Base-by-base conservation (phyloP, 2,329 filamentous ascomycete species). In the Phaeosphaeriaceae sp. region DNA sequence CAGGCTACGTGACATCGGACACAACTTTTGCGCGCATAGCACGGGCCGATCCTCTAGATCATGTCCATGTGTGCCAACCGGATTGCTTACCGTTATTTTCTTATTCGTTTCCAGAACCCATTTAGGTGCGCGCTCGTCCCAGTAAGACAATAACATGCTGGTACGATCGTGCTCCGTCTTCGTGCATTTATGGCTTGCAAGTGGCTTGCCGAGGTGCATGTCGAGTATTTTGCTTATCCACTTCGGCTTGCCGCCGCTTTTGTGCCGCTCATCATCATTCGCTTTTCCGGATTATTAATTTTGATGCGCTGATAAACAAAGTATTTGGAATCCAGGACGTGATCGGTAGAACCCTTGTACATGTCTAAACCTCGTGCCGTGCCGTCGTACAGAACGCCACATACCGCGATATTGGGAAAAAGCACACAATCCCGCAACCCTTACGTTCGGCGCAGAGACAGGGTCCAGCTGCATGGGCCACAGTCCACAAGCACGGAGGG, bases 31-130 rank as follows among this genome's bases (percentile, higher is more conserved):
- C 58, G 43, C 49, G 42, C 43, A 46, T 46, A 53, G 58, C 52
- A 58, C 62, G 61, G 66, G 52, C 67, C 67, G 60, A 59, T 65
- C 64, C 65, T 61, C 48, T 60, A 52, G 59, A 47, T 46, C 52
- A 53, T 44, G 35, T 33, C 41, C 47, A 30, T 36, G 32, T 36
- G 32, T 44, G 45, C 59, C 54, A 59, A 60, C 56, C 58, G 60
- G 61, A 54, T 62, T 54, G 43, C 49, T 57, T 69, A 42, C 64
- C 55, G 52, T 62, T 39, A 50, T 56, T 60, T 61, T 47, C 30
- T 41, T 30, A 39, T 28, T 58, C 58, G 47, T 54, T 60, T 60
- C 55, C 36, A 57, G 48, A 56, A 52, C 40, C 40, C 43, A 45
- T 42, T 39, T 26, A 33, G 36, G 29, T 34, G 36, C 36, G 39